Evolutionary conservation across 1,139 yeast species (phyloP), one percentile per base, ranked within the genome.

Genomic region (Taphrina confusa): DNA sequence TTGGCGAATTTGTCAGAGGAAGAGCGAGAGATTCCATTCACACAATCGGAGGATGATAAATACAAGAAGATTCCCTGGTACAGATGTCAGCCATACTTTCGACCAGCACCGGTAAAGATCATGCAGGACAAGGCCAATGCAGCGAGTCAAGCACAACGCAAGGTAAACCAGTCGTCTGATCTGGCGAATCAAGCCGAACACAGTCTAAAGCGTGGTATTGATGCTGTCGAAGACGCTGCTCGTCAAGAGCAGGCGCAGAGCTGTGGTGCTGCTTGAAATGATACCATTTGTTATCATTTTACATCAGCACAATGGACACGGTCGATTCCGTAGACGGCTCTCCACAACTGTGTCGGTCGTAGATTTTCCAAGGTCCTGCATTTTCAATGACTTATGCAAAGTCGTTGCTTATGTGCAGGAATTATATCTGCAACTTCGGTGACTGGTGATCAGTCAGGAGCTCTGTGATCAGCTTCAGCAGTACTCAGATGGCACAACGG

Each of bases 31-130:
- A 0, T 80, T 76, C 23, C 47, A 44, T 37, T n/a, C 50, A 18
- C 11, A 16, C 42, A 25, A 40, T 27, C 31, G 11, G 49, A 44
- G 22, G 37, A 18, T 12, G 47, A 39, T 3, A 72, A 74, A 33
- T 92, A 92, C 71, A 83, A 83, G 70, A 80, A 78, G 4, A 82
- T 92, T n/a, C 98, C 98, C 1, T 91, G 86, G 72, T 92, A 98
- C 97, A 79, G 98, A 67, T 84, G 96, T 65, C 98, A 92, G 73
- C 98, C 98, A 1, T 87, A 88, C 71, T 90, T 94, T 76, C 79
- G 98, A 66, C 83, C 85, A 6, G 95, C 88, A 1, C 42, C 50
- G 33, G 37, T 16, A n/a, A 37, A 23, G 23, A 34, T 18, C 27
- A 30, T n/a, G 22, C 47, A 22, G 31, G 27, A 16, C n/a, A 47